Evolutionary conservation across 139 green algal genomes (phyloP), one percentile per base, ranked within the genome.

Genomic region (Diplosphaera chodatii): DNA sequence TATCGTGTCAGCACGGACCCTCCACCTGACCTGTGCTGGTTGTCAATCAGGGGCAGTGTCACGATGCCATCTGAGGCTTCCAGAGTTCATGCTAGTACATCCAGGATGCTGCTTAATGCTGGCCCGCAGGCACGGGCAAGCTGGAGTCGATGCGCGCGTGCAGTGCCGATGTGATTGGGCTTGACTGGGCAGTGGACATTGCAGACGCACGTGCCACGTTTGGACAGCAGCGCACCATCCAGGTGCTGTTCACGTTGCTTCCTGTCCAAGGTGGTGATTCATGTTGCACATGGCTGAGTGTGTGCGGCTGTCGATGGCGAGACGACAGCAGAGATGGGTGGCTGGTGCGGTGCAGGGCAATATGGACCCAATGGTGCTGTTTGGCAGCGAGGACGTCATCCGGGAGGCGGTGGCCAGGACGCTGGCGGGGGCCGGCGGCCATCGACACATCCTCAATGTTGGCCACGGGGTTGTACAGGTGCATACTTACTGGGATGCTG

Each of bases 321-420:
- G 34, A 64, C 10, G 67, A 31, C n/a, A n/a, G n/a, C n/a, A n/a
- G n/a, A n/a, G 27, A 64, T 71, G 37, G 37, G 20, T 33, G 63
- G 67, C 74, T 48, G n/a, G n/a, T n/a, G n/a, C n/a, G n/a, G n/a
- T 48, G 37, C 37, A 83, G 59, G 80, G 76, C 68, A 98, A 98
- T 75, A 88, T 98, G 56, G 94, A 98, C 81, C 94, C 94, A 28
- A 96, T 97, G 91, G 73, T 93, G 20, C 84, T 98, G 34, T 98
- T 98, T 78, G 94, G 86, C 13, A 80, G 23, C 1, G 74, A 94
- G 75, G 79, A 88, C 21, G 34, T 67, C 10, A 94, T 97, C 68
- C 59, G 81, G 55, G 37, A 78, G 27, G 86, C 84, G 30, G 89
- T 96, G 31, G 71, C 79, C 1, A 65, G 74, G 21, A 88, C 80